These are phyloP conservation scores for Aspergillus sp. DNA, from an alignment of 2,329 filamentous ascomycete species.

Conservation along the genomic window DNA sequence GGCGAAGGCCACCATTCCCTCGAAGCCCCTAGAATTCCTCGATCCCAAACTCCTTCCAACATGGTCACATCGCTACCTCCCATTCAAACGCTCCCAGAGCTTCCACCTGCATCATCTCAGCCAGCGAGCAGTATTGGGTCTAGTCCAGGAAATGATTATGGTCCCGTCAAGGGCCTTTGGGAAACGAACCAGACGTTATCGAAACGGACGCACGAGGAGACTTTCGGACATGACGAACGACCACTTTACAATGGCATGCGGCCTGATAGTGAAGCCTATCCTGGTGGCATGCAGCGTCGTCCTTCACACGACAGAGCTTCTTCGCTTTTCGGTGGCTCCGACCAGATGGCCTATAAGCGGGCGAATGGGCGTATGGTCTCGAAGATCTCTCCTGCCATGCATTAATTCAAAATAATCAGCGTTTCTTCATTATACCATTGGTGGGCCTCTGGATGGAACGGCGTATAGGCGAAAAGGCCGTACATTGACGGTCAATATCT, in stretches of 20 bases:
- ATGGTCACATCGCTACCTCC: conserved; percentile 35
- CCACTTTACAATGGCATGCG: conserved; percentile 47
- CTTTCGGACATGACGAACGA: conserved; percentile 40
- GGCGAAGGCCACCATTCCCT: conserved; percentile 39
- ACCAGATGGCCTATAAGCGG: conserved; percentile 37
- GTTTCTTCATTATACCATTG: neutral
- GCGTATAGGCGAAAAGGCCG: conserved; percentile 20
- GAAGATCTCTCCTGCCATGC: conserved; percentile 28
- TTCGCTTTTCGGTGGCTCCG: conserved; percentile 22
- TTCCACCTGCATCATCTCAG: conserved; percentile 22
- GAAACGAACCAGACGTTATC: conserved; percentile 28
- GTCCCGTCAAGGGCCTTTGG: conserved; percentile 29
- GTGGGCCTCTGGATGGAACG: conserved; percentile 13
- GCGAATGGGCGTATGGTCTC: conserved; percentile 36
- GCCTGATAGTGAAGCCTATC: conserved; percentile 33
- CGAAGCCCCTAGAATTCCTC: conserved; percentile 22
- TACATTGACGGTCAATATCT: conserved; percentile 13
- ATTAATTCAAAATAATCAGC: conserved; percentile 9
- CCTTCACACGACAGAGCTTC: conserved; percentile 26
- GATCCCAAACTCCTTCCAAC: conserved; percentile 28
- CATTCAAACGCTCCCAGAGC: conserved; percentile 37
- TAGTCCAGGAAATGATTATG: conserved; percentile 24
- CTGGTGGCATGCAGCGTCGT: conserved; percentile 23
- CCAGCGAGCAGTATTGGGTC: conserved; percentile 24
- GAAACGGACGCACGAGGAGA: conserved; percentile 40